Evolutionary conservation across 139 green algal genomes (phyloP).

Genomic region (Chlamydomonas sp.): DNA sequence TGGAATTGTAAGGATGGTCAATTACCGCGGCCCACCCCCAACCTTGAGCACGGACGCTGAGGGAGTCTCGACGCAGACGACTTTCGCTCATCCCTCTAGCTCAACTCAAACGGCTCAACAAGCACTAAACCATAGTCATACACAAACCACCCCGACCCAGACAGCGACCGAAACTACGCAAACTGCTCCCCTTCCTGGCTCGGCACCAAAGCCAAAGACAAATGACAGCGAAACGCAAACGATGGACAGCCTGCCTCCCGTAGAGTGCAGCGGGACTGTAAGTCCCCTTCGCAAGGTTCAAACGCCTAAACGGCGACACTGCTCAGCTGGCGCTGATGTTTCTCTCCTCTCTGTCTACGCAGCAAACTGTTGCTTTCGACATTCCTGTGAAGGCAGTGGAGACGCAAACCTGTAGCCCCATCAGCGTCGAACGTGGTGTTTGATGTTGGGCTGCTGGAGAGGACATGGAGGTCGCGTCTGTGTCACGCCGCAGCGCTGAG

Average conservation of each 20-base stretch:
- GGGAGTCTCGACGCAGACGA: conserved; percentile 8
- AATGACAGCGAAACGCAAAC: conserved; percentile 15
- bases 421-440: too few species aligned
- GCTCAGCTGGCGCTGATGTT: too few species aligned
- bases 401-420: too few species aligned
- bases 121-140: neutral
- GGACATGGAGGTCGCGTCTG: neutral
- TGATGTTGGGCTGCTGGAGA: neutral
- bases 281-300: neutral
- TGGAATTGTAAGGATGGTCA: conserved; percentile 6
- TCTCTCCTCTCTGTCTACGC: too few species aligned
- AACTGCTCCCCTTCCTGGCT: neutral
- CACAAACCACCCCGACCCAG: neutral
- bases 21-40: neutral
- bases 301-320: neutral
- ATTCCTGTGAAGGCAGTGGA: too few species aligned
- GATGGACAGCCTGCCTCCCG: neutral
- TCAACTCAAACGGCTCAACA: neutral
- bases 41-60: neutral
- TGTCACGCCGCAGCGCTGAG: neutral
- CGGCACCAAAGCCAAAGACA: neutral
- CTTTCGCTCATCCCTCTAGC: neutral
- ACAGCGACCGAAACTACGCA: neutral
- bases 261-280: conserved; percentile 7
- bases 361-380: too few species aligned